Evolutionary conservation across 1,139 yeast genomes (phyloP), one percentile per base, ranked within the genome.

Genomic region (Taphrina communis): DNA sequence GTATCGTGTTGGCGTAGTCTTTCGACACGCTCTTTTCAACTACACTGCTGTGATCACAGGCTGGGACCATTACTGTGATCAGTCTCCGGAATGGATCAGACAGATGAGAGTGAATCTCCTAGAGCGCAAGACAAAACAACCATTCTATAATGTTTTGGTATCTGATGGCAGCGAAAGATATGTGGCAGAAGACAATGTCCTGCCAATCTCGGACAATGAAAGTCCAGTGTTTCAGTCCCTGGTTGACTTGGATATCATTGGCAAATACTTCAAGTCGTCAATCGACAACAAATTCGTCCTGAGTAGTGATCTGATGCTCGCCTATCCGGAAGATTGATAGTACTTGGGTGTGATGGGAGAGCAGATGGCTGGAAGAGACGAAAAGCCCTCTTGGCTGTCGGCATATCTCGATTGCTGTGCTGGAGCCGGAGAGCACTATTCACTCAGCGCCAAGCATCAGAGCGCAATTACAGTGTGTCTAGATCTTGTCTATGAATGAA

Each of bases 141-240:
- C 67, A 7, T 63, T 63, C 61, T 63, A 55, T 31, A 53, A 53
- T 6, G 67, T 63, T 5, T 19, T 53, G 35, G 42, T 31, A 9
- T n/a, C 67, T 4, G 61, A 53, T 17, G 60, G 60, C 21, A 52
- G 51, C 14, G 52, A 42, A 19, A 42, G 59, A 11, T 63, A 53
- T 35, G 55, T 55, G 11, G 67, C 67, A 14, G 61, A 63, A 36
- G 56, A 53, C 55, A 55, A 63, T 36, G 44, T 63, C 12, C 9
- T 58, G 39, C 62, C 62, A 31, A 58, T 58, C 2, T 11, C 62
- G 3, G 39, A 25, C 41, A 58, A 44, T 17, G 62, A 58, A 31
- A 31, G 19, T 8, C 53, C 51, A 6, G 51, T 44, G n/a, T 58
- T 58, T 42, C 52, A 58, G 35, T 42, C 51, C 6, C 53, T 58